Percentiles rank a stretch among this genome's conserved stretches.
Conservation (phyloP, 257 asterid genomes). For the Solanum clarkiae region DNA sequence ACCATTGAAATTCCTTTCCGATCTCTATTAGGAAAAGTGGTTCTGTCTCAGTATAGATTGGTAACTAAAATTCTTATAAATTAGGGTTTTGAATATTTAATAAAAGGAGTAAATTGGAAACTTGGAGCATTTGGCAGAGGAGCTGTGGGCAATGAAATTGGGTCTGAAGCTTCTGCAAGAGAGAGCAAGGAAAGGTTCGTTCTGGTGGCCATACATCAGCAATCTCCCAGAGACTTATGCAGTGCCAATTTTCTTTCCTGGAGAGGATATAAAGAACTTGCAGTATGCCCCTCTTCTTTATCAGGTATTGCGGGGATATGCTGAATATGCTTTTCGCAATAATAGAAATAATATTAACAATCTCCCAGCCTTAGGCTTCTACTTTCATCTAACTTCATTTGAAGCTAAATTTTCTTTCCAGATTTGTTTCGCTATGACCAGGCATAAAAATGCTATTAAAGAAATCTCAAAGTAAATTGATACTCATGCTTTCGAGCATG, state of each 20-base stretch:
- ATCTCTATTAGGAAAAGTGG: background rate
- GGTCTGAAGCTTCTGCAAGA: conserved; percentile 91
- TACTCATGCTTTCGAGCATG: background rate
- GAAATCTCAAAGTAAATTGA: background rate
- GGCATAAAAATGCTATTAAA: background rate
- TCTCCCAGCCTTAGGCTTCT: background rate
- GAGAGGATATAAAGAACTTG: conserved; percentile 82
- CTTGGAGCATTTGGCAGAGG: conserved; percentile 98
- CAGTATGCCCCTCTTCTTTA: conserved; percentile 95
- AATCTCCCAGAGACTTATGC: conserved; percentile 75
- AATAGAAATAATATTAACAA: background rate
- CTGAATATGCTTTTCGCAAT: background rate
- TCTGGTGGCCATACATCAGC: conserved; percentile 97
- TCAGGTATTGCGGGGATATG: conserved; percentile 42
- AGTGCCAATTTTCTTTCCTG: conserved; percentile 88
- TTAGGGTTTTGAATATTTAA: conserved; percentile 66
- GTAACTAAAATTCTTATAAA: conserved; percentile 29
- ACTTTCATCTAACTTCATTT: background rate
- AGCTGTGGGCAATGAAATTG: conserved; percentile 92
- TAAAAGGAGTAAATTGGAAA: conserved; percentile 68
- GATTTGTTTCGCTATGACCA: background rate
- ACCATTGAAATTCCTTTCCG: background rate
- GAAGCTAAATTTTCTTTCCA: background rate
- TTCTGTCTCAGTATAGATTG: conserved; percentile 11
- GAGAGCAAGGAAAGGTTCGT: conserved; percentile 68